phyloP scores from a whole-genome alignment of 192 early-diverging fungal species.

The Coemansia sp. region DNA sequence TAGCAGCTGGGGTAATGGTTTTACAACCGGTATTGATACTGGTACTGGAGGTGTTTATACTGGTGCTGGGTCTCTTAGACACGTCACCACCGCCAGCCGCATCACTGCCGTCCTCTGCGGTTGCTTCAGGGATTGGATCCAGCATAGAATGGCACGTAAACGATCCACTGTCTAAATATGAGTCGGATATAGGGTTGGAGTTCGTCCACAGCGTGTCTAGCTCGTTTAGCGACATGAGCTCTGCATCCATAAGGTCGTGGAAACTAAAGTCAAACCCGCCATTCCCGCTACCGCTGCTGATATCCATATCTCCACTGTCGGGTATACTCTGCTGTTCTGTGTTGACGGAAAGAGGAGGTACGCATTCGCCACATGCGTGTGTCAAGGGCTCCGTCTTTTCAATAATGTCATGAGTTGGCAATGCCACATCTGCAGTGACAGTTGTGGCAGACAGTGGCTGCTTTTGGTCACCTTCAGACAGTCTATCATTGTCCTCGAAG shows the following conservation, averaged over 20 bases:
- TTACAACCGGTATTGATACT: too few species aligned
- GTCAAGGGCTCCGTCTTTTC: too few species aligned
- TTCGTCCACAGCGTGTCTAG: constrained; percentile 60
- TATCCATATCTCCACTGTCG: not conserved
- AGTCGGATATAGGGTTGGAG: constrained; percentile 19
- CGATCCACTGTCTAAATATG: constrained; percentile 5
- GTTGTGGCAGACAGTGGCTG: not conserved
- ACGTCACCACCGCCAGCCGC: not conserved
- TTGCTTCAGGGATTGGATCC: constrained; percentile 32
- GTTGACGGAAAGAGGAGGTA: not conserved
- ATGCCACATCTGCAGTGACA: not conserved
- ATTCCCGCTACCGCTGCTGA: constrained; percentile 1
- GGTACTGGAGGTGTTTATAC: not conserved
- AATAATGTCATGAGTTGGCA: not conserved
- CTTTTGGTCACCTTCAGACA: not conserved
- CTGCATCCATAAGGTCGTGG: constrained; percentile 64
- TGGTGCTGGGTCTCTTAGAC: not conserved
- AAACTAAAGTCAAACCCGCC: constrained; percentile 44
- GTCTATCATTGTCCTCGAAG: not conserved
- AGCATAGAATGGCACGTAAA: constrained; percentile 7
- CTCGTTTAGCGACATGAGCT: constrained; percentile 64
- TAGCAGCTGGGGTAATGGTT: not conserved
- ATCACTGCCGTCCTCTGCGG: constrained; percentile 16
- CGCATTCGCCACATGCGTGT: not conserved
- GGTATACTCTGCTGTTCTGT: not conserved